These are phyloP conservation scores for Dryadomyces sulphureus DNA, from an alignment of 2,329 filamentous ascomycete genomes.

Conservation along the genomic window DNA sequence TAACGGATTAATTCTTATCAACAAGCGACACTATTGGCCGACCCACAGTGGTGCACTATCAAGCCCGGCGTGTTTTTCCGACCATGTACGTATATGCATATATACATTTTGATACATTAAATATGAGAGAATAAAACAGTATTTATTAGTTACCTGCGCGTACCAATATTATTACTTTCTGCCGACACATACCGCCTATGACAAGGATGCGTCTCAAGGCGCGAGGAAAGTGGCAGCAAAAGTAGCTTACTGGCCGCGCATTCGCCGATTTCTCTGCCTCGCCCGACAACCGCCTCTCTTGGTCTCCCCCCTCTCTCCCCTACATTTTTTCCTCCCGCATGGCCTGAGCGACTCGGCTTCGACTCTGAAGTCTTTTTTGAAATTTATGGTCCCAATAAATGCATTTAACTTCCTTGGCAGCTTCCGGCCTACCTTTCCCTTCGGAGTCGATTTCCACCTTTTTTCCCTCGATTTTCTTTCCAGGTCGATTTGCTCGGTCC, in stretches of 20 bases:
- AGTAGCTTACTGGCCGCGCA: conserved; percentile 8
- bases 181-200: background rate
- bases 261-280: conserved; percentile 8
- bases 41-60: background rate
- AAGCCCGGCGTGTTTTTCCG: background rate
- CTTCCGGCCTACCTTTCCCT: background rate
- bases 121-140: background rate
- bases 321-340: background rate
- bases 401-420: background rate
- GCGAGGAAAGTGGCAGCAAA: background rate
- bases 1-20: conserved; percentile 2
- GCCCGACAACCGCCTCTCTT: background rate
- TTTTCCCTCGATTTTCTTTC: background rate
- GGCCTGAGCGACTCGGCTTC: background rate
- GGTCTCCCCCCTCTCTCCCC: background rate
- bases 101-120: background rate
- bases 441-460: background rate
- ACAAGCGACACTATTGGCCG: background rate
- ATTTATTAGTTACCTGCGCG: background rate
- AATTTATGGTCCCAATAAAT: background rate
- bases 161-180: background rate
- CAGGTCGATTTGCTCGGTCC: background rate
- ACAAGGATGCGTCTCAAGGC: conserved; percentile 1
- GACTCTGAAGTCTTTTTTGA: background rate
- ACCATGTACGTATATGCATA: background rate